Evolutionary conservation across 2,329 filamentous ascomycete species (phyloP).

Genomic region (Cladosporium phlei): DNA sequence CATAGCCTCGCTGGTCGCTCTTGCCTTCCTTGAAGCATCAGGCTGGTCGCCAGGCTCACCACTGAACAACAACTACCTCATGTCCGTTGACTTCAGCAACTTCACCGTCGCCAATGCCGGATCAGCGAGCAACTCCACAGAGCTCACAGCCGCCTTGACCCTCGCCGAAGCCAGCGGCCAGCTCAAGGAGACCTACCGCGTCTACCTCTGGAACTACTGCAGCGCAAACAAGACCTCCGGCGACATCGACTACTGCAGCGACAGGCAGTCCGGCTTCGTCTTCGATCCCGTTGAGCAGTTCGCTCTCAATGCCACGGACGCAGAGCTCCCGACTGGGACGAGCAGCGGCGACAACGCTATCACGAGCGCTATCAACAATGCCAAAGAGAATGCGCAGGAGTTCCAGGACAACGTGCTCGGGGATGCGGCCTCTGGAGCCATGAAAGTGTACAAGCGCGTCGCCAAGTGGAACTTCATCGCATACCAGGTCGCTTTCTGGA

Average conservation of each 20-base stretch:
- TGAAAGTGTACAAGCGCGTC: conserved; percentile 69
- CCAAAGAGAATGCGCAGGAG: conserved; percentile 47
- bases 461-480: conserved; percentile 78
- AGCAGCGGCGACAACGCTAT: conserved; percentile 20
- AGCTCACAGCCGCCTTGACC: conserved; percentile 35
- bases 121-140: conserved; percentile 26
- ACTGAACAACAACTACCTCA: conserved; percentile 53
- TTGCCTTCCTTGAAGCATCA: conserved; percentile 54
- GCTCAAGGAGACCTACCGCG: conserved; percentile 71
- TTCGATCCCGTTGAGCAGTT: conserved; percentile 65
- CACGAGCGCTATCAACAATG: conserved; percentile 38
- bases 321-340: conserved; percentile 15
- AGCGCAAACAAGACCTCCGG: conserved; percentile 46
- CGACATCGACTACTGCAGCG: conserved; percentile 59
- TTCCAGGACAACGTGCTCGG: conserved; percentile 51
- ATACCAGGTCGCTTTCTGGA: conserved; percentile 68
- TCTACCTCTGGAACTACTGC: conserved; percentile 88
- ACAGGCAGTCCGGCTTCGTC: conserved; percentile 71
- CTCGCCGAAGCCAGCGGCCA: conserved; percentile 35
- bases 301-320: conserved; percentile 52
- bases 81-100: conserved; percentile 39
- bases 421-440: conserved; percentile 57
- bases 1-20: conserved; percentile 67
- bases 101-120: conserved; percentile 27
- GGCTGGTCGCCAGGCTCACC: conserved; percentile 48